A percentile compares a stretch with the other conserved stretches of the same genome.
Conservation (phyloP, 192 early-diverging fungal species). For the Coemansia sp. region DNA sequence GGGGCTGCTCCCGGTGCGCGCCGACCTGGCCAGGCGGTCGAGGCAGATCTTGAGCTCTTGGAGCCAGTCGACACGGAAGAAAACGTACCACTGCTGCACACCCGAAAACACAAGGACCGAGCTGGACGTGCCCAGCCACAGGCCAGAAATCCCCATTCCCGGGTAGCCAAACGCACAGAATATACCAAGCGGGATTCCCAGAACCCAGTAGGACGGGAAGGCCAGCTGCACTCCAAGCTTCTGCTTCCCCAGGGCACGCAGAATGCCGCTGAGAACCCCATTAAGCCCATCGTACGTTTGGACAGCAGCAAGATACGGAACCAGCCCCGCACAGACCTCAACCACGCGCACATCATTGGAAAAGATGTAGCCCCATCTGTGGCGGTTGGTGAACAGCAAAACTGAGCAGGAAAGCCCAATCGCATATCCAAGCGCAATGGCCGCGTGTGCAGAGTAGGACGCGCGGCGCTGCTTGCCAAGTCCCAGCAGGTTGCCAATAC, state of each 20-base stretch:
- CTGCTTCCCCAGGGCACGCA: slow-evolving; percentile 50
- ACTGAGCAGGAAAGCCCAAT: slow-evolving; percentile 46
- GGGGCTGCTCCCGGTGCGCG: no score
- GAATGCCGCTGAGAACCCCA: slow-evolving; percentile 48
- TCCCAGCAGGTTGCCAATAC: slow-evolving; percentile 71
- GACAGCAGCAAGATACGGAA: slow-evolving; percentile 71
- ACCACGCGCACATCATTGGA: slow-evolving; percentile 64
- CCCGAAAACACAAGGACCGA: slow-evolving; percentile 33
- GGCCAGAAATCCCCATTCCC: slow-evolving; percentile 8
- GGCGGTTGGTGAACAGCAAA: slow-evolving; percentile 25
- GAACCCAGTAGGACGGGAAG: slow-evolving; percentile 37
- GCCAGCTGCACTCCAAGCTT: slow-evolving; percentile 36
- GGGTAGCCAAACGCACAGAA: slow-evolving; percentile 31
- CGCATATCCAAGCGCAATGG: slow-evolving; percentile 15
- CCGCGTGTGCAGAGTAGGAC: slow-evolving; percentile 43
- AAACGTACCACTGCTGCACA: slow-evolving; percentile 18
- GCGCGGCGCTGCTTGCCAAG: slow-evolving; percentile 52
- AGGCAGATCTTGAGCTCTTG: slow-evolving; percentile 34
- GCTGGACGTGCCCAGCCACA: slow-evolving; percentile 25
- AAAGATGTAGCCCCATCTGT: slow-evolving; percentile 50
- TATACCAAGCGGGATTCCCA: slow-evolving; percentile 48
- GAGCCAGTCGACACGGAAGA: slow-evolving; percentile 35
- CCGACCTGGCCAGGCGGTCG: slow-evolving; percentile 8
- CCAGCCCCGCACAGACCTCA: slow-evolving; percentile 55
- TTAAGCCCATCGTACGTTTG: slow-evolving; percentile 53